A percentile compares a stretch with the other conserved stretches of the same genome.
These are phyloP conservation scores for Auricularia sp. DNA, from an alignment of 768 basidiomycete species.

Conservation along the genomic window DNA sequence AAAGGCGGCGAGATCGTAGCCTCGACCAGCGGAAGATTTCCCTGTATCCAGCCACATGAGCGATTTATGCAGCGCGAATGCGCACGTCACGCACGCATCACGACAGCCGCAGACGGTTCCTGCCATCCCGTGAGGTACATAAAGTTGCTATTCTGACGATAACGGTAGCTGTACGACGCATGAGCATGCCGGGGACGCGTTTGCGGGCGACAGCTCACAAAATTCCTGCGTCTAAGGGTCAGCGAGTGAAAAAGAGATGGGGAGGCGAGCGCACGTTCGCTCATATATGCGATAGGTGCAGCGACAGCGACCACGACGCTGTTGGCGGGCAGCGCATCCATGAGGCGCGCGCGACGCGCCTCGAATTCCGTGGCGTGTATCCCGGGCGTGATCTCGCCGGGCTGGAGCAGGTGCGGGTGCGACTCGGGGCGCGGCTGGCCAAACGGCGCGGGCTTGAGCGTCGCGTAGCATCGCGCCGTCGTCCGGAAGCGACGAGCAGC, in stretches of 20 bases:
- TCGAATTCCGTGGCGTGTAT: constrained; percentile 75
- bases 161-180: constrained; percentile 65
- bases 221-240: constrained; percentile 39
- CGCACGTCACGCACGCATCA: constrained; percentile 47
- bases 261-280: constrained; percentile 45
- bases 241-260: constrained; percentile 3
- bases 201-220: constrained; percentile 45
- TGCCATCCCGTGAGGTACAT: constrained; percentile 96
- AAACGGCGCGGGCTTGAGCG: constrained; percentile 56
- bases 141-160: constrained; percentile 84
- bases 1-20: constrained; percentile 84
- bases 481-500: background rate
- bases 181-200: constrained; percentile 7
- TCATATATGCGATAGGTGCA: constrained; percentile 79
- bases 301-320: constrained; percentile 69
- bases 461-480: background rate
- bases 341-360: constrained; percentile 49
- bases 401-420: constrained; percentile 68
- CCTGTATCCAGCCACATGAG: constrained; percentile 31
- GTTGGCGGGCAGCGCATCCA: constrained; percentile 63
- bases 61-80: background rate
- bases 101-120: constrained; percentile 82
- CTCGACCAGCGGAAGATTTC: constrained; percentile 56
- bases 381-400: constrained; percentile 71
- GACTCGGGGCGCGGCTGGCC: constrained; percentile 72